A percentile compares a stretch with the other conserved stretches of the same genome.
These are phyloP conservation scores for Tetrahymena thermophila DNA, from an alignment of 73 alveolate genomes.

Conservation along the genomic window DNA sequence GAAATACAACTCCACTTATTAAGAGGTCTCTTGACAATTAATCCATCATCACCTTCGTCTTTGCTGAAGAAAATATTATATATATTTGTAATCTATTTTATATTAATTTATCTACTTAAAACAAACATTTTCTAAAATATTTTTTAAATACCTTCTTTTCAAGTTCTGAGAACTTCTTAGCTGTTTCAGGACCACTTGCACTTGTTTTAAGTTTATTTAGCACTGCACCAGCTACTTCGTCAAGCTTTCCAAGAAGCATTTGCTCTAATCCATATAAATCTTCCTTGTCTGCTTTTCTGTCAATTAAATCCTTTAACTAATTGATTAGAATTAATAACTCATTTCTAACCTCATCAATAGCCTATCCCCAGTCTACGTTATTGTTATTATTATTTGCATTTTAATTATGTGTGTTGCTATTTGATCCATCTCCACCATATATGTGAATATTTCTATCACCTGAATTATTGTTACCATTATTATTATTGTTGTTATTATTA, in stretches of 20 bases:
- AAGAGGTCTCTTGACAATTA: conserved; percentile 26
- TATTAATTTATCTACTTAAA: not conserved
- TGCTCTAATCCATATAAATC: conserved; percentile 11
- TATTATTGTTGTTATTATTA: not conserved
- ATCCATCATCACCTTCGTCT: not conserved
- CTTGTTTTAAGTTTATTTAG: not conserved
- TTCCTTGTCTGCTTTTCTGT: conserved; percentile 30
- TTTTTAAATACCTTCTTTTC: conserved; percentile 21
- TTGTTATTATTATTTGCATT: not conserved
- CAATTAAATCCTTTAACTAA: conserved; percentile 16
- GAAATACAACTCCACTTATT: conserved; percentile 35
- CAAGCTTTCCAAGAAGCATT: conserved; percentile 18
- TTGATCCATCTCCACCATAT: not conserved
- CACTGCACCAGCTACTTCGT: conserved; percentile 36
- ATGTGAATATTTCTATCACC: not conserved
- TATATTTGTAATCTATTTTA: not conserved
- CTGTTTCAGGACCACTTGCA: conserved; percentile 38
- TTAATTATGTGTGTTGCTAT: not conserved
- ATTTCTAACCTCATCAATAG: not conserved
- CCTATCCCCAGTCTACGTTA: not conserved
- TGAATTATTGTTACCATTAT: not conserved
- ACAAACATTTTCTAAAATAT: not conserved
- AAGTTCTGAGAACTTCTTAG: conserved; percentile 19
- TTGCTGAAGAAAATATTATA: not conserved
- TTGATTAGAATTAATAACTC: conserved; percentile 10